Conservation (phyloP, 1,139 yeast genomes). For the Ogataea hybrid region DNA sequence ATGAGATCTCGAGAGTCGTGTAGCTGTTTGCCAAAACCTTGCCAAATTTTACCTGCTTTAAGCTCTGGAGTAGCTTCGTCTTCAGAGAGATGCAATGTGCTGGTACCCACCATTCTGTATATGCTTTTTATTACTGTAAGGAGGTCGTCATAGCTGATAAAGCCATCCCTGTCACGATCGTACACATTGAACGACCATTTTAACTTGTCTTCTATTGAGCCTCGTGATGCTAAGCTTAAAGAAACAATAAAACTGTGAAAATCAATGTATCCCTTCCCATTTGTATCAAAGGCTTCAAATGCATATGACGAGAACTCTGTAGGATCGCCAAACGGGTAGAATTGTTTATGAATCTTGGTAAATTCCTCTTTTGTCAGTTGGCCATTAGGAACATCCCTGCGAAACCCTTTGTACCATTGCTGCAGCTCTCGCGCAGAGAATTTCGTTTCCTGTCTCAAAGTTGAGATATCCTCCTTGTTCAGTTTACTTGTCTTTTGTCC, state of each 20-base stretch:
- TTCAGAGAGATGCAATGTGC: constrained; percentile 83
- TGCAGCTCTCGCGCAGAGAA: constrained; percentile 93
- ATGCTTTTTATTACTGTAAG: constrained; percentile 77
- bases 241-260: constrained; percentile 93
- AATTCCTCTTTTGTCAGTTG: constrained; percentile 86
- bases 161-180: constrained; percentile 78
- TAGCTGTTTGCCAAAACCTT: constrained; percentile 42
- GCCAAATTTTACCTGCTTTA: constrained; percentile 78
- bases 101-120: constrained; percentile 93
- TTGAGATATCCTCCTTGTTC: constrained; percentile 84
- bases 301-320: constrained; percentile 85
- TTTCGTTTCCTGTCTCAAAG: constrained; percentile 81
- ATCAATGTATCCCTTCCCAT: constrained; percentile 77
- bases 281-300: constrained; percentile 85
- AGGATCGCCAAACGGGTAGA: constrained; percentile 98
- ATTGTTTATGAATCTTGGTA: constrained; percentile 88
- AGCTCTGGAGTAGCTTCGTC: constrained; percentile 92
- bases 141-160: constrained; percentile 73
- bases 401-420: constrained; percentile 97
- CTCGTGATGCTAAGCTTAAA: constrained; percentile 84
- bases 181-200: constrained; percentile 86
- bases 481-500: constrained; percentile 94
- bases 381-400: constrained; percentile 92
- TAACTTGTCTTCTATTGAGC: constrained; percentile 81
- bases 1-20: constrained; percentile 71